A percentile compares a stretch with the other conserved stretches of the same genome.
These are phyloP conservation scores for Taphrina wiesneri DNA, from an alignment of 1,139 yeast genomes.

Conservation along the genomic window DNA sequence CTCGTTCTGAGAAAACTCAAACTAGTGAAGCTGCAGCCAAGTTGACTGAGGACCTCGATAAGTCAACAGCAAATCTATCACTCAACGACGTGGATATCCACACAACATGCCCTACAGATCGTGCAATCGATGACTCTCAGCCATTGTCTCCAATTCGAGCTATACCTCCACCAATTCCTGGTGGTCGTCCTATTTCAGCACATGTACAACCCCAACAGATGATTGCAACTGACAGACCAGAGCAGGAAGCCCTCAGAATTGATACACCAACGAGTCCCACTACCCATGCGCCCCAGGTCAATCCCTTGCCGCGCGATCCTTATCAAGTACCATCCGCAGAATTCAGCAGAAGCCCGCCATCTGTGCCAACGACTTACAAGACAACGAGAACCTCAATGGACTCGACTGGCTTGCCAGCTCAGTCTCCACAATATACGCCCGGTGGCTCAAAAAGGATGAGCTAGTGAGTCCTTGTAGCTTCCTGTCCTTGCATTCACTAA, in stretches of 20 bases:
- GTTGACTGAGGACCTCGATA: neutral
- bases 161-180: constrained; percentile 6
- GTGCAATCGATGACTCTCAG: neutral
- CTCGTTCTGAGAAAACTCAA: neutral
- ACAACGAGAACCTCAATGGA: neutral
- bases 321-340: neutral
- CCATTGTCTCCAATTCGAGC: constrained; percentile 2
- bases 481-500: neutral
- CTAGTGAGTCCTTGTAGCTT: neutral
- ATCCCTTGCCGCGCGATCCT: constrained; percentile 35
- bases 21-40: neutral
- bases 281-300: constrained; percentile 24
- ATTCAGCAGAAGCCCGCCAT: constrained; percentile 11
- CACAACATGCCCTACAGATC: neutral
- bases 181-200: constrained; percentile 16
- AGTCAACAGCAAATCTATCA: neutral
- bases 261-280: neutral
- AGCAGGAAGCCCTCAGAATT: neutral
- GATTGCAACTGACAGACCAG: neutral
- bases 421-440: neutral
- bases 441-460: constrained; percentile 12
- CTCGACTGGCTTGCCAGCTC: neutral
- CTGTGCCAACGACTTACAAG: constrained; percentile 15
- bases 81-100: neutral
- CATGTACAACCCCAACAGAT: neutral